A percentile compares a stretch with the other conserved stretches of the same genome.
Conservation (phyloP, 208 protist species). For the Vickermania ingenoplastis region DNA sequence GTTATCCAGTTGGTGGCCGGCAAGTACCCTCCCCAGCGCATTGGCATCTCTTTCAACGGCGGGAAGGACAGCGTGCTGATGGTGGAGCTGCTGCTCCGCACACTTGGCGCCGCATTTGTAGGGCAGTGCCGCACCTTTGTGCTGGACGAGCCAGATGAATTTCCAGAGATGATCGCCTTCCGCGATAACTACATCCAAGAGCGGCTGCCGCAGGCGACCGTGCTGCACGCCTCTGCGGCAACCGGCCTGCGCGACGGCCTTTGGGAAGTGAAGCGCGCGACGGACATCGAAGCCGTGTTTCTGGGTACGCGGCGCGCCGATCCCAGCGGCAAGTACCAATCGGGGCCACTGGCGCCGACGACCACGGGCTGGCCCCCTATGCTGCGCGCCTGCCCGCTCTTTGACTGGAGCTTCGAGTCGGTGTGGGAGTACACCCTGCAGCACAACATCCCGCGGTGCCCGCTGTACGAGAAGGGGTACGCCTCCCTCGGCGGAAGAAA, state of each 20-base stretch:
- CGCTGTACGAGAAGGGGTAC: constrained; percentile 82
- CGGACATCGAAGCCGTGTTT: constrained; percentile 55
- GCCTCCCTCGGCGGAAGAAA: constrained; percentile 62
- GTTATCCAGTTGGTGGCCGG: not conserved
- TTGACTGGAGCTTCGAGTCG: constrained; percentile 67
- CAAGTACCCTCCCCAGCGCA: constrained; percentile 18
- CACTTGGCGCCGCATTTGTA: constrained; percentile 28
- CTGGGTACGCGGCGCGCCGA: constrained; percentile 83
- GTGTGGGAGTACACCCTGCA: constrained; percentile 72
- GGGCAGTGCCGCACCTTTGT: constrained; percentile 30
- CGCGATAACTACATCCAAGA: constrained; percentile 32
- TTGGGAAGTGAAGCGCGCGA: constrained; percentile 27
- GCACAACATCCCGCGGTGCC: constrained; percentile 66
- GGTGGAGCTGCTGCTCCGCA: constrained; percentile 53
- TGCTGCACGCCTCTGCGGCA: constrained; percentile 17
- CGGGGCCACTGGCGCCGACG: constrained; percentile 37
- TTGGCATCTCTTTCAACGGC: constrained; percentile 86
- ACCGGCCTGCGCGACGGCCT: constrained; percentile 46
- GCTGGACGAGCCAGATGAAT: constrained; percentile 50
- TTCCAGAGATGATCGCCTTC: constrained; percentile 65
- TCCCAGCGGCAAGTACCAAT: constrained; percentile 52
- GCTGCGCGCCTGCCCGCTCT: constrained; percentile 73
- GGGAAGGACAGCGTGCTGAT: constrained; percentile 88
- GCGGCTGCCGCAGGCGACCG: constrained; percentile 16
- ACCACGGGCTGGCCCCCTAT: constrained; percentile 82